These are phyloP conservation scores for Nicotiana sylvestris DNA, from an alignment of 257 asterid species.

Conservation along the genomic window DNA sequence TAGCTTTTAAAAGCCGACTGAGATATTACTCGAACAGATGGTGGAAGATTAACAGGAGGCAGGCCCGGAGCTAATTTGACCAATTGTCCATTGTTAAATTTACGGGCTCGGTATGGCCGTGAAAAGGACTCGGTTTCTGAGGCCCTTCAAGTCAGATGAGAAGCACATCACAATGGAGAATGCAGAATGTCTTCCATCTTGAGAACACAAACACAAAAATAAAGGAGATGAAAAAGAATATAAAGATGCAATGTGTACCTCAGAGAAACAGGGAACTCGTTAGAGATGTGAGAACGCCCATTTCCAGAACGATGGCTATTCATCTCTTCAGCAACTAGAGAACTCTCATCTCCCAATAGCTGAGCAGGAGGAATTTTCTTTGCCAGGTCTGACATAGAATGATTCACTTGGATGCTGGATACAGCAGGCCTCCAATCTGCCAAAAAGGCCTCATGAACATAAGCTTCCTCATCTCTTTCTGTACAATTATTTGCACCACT, in stretches of 20 bases:
- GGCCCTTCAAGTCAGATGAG: constrained; percentile 36
- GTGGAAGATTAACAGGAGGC: constrained; percentile 98
- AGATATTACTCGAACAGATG: constrained; percentile 90
- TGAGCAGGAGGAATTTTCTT: constrained; percentile 19
- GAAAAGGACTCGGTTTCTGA: constrained; percentile 38
- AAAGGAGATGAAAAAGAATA: not conserved
- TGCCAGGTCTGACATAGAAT: constrained; percentile 10
- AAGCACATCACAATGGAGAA: constrained; percentile 23
- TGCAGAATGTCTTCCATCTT: constrained; percentile 7
- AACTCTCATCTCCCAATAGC: constrained; percentile 29
- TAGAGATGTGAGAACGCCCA: constrained; percentile 28
- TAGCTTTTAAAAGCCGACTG: constrained; percentile 73
- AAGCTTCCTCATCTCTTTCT: constrained; percentile 77
- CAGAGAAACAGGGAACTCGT: constrained; percentile 38
- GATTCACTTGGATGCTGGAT: constrained; percentile 31
- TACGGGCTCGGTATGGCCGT: constrained; percentile 69
- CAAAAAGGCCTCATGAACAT: constrained; percentile 95
- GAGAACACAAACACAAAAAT: not conserved
- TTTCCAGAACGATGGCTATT: constrained; percentile 28
- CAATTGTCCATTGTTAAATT: constrained; percentile 48
- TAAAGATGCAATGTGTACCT: constrained; percentile 36
- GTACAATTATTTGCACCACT: constrained; percentile 37
- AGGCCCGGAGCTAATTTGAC: constrained; percentile 89
- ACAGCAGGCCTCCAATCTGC: constrained; percentile 82
- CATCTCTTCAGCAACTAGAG: constrained; percentile 36